Evolutionary conservation across 441 rosid species (phyloP), one percentile per base, ranked within the genome.

Genomic region (Erodium trifolium): DNA sequence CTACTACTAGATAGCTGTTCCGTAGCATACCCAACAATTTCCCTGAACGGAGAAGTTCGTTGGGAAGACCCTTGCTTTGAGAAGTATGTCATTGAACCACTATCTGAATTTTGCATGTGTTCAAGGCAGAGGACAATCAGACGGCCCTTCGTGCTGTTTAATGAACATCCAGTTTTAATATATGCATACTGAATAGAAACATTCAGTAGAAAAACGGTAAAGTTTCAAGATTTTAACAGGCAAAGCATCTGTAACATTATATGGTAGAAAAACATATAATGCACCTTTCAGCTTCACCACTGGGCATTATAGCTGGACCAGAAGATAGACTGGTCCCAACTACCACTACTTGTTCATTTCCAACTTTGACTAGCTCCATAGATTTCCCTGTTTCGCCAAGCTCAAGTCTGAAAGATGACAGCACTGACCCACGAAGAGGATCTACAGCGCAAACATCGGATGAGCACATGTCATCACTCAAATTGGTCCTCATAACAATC

Each of bases 231-330:
- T 37, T 37, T 3, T 37, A 37, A 34, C 1, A 23, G 0, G 27
- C 27, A 23, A 23, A 23, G 27, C 37, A 34, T 27, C 35, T 31
- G 7, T 34, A 31, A 39, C 13, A 63, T 63, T 34, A n/a, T 63
- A 63, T 12, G 18, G 37, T 63, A 5, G 41, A 63, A 12, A 59
- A 14, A 29, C 57, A 77, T 77, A 76, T 55, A 59, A 55, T 41
- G 51, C 57, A 94, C 99, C 98, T 90, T 86, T 94, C 99, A 60
- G 98, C 98, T 85, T 94, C 99, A 74, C 99, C 99, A 75, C 90
- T 92, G 74, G 91, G 90, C 96, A 94, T 82, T 68, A 90, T 82
- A 74, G 97, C 97, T 47, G 94, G 99, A 80, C 98, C 97, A 77
- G 89, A 79, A 63, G 93, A 88, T 43, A 86, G 79, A 81, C 96